Base-by-base conservation (phyloP, 192 early-diverging fungal species). In the Geosiphon pyriformis region DNA sequence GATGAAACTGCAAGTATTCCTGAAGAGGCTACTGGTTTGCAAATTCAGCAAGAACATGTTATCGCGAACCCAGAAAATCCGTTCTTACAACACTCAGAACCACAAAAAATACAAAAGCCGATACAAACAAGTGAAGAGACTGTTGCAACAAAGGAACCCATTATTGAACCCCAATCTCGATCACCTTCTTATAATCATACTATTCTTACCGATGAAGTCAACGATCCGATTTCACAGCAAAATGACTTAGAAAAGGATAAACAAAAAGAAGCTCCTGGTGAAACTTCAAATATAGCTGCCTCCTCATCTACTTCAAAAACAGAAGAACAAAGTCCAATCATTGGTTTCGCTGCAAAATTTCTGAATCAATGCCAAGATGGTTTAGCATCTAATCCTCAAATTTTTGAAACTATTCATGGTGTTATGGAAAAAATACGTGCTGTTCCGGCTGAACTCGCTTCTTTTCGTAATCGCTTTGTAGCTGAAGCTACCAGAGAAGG, bases 381-480 rank as follows among this genome's bases (percentile, higher is more conserved):
- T 23, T n/a, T 70, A 4, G 34, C 35, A 23, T 25, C 26, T 25
- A 32, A 70, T 56, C 69, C 69, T 29, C 60, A 67, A 56, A 8
- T 70, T 3, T 10, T 65, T 23, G 61, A 50, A 22, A 22, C 37
- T 4, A 63, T 54, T 10, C 27, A 70, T 32, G 33, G 3, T 32
- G 25, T 70, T 26, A 65, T 67, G 49, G 69, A 70, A 34, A n/a
- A 66, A 47, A 56, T 70, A 27, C 49, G 54, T 17, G 34, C 18
- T 25, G 34, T 30, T 47, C 27, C 34, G 4, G 37, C 50, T 17
- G 64, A 67, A 53, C 56, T 70, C 15, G 50, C 55, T 11, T 22
- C 42, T 29, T 35, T 22, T 23, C 51, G 46, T 8, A n/a, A n/a
- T n/a, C n/a, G n/a, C n/a, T 18, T 7, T 47, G 32, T 29, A 46